These are phyloP conservation scores for Margaritispora aquatica DNA, from an alignment of 495 filamentous ascomycete species.

Conservation along the genomic window DNA sequence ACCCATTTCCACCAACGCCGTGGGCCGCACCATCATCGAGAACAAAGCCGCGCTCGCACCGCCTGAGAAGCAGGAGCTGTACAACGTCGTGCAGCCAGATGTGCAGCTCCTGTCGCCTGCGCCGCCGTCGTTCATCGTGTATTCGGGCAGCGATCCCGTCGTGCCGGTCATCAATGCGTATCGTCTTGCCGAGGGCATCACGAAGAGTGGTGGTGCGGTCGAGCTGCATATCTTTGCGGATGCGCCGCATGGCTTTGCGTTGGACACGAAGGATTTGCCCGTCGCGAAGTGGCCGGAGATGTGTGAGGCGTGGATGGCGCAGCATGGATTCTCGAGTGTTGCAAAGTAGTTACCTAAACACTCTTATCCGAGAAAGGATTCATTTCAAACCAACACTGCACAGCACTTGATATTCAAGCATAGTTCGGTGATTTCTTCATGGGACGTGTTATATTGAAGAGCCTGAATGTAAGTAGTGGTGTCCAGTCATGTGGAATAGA, in stretches of 20 bases:
- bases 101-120: constrained; percentile 11
- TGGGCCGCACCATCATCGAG: constrained; percentile 11
- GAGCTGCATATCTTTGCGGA: constrained; percentile 18
- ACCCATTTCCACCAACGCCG: constrained; percentile 20
- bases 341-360: too few relatives aligned
- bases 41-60: constrained; percentile 14
- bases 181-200: constrained; percentile 10
- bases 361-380: too few relatives aligned
- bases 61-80: constrained; percentile 18
- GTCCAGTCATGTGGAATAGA: too few relatives aligned
- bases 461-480: too few relatives aligned
- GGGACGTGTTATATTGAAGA: too few relatives aligned
- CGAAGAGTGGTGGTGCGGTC: constrained; percentile 6
- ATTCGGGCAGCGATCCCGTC: constrained; percentile 17
- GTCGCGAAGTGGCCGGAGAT: constrained; percentile 13
- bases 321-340: constrained; percentile 4
- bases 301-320: constrained; percentile 15
- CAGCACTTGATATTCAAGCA: too few relatives aligned
- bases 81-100: constrained; percentile 15
- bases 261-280: constrained; percentile 13
- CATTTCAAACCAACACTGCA: too few relatives aligned
- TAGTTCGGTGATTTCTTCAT: too few relatives aligned
- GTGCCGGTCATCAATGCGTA: constrained; percentile 19
- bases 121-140: constrained; percentile 16
- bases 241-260: constrained; percentile 19